Conservation (phyloP, 306 rosid species). For the Quercus glauca region DNA sequence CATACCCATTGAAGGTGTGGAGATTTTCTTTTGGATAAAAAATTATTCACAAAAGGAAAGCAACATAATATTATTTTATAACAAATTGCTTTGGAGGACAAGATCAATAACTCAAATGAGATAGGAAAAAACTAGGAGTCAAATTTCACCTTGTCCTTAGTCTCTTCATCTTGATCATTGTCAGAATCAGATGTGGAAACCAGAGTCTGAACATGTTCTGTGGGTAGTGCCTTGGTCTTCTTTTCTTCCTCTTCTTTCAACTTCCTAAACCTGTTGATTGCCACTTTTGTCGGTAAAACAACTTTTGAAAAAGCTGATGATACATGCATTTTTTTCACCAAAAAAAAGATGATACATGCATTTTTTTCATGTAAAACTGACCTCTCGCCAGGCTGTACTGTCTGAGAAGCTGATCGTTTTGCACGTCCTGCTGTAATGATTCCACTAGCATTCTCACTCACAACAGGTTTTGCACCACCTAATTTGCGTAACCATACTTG, state of each 20-base stretch:
- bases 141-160: slow-evolving; percentile 54
- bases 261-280: slow-evolving; percentile 64
- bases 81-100: slow-evolving; percentile 2
- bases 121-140: slow-evolving; percentile 5
- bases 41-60: neutral
- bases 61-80: neutral
- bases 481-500: slow-evolving; percentile 95
- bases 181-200: slow-evolving; percentile 57
- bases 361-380: slow-evolving; percentile 36
- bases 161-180: slow-evolving; percentile 49
- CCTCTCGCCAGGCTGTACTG: slow-evolving; percentile 71
- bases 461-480: slow-evolving; percentile 93
- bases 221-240: slow-evolving; percentile 57
- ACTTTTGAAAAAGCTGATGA: slow-evolving; percentile 12
- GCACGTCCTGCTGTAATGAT: slow-evolving; percentile 98
- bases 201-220: slow-evolving; percentile 56
- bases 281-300: slow-evolving; percentile 17
- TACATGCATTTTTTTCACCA: neutral
- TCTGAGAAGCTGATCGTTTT: slow-evolving; percentile 67
- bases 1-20: neutral
- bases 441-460: slow-evolving; percentile 73
- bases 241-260: slow-evolving; percentile 61
- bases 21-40: neutral
- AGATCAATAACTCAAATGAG: neutral
- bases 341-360: slow-evolving; percentile 4